Evolutionary conservation across 208 protist species (phyloP).

Genomic region (Trypanosomatidae sp.): DNA sequence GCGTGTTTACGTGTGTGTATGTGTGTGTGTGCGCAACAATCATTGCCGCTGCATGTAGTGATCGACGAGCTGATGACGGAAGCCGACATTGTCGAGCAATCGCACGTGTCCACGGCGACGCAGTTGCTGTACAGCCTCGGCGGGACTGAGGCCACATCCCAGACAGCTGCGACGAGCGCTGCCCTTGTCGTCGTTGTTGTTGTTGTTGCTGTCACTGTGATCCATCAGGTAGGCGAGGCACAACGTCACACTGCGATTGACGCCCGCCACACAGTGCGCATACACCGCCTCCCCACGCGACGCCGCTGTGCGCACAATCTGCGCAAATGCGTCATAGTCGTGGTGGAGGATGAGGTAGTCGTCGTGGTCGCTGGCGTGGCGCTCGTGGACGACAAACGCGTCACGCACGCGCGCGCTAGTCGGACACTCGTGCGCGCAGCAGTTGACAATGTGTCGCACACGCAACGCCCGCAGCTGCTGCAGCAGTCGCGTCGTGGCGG

Average conservation of each 20-base stretch:
- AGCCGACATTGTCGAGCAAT: conserved; percentile 65
- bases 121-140: conserved; percentile 43
- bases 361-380: conserved; percentile 24
- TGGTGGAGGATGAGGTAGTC: conserved; percentile 79
- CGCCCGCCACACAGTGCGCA: conserved; percentile 78
- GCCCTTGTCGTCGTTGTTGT: too few relatives aligned
- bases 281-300: conserved; percentile 38
- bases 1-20: too few relatives aligned
- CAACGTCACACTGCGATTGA: conserved; percentile 78
- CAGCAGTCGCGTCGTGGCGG: too few relatives aligned
- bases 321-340: conserved; percentile 52
- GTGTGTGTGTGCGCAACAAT: too few relatives aligned
- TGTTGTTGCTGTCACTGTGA: too few relatives aligned
- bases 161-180: too few relatives aligned
- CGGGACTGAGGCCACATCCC: conserved; percentile 25
- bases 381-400: conserved; percentile 29
- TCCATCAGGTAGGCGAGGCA: conserved; percentile 76
- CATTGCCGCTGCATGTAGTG: conserved; percentile 72
- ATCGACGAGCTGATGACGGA: conserved; percentile 76
- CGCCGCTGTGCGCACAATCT: conserved; percentile 20
- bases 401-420: conserved; percentile 10
- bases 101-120: conserved; percentile 29
- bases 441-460: conserved; percentile 66
- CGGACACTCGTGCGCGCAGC: conserved; percentile 41
- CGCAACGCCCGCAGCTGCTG: conserved; percentile 25